These are phyloP conservation scores for Ophiocordyceps camponoti-saundersi DNA, from an alignment of 2,329 filamentous ascomycete species.

Conservation along the genomic window DNA sequence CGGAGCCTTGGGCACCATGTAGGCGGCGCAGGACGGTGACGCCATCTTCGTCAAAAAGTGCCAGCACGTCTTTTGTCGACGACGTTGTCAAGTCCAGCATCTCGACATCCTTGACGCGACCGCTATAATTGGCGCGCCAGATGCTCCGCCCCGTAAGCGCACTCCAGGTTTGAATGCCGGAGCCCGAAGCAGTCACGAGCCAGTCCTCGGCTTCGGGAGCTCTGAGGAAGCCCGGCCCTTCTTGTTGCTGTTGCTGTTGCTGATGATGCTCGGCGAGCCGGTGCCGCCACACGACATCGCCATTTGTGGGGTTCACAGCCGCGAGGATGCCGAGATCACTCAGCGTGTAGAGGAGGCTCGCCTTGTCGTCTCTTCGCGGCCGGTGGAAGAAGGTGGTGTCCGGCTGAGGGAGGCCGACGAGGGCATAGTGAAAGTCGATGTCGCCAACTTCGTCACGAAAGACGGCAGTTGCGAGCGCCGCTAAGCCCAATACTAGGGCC, in stretches of 20 bases:
- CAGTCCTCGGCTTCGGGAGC: constrained; percentile 67
- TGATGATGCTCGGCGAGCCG: constrained; percentile 31
- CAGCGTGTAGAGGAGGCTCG: constrained; percentile 79
- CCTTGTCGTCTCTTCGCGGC: constrained; percentile 64
- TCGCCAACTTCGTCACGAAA: constrained; percentile 83
- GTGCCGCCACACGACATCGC: constrained; percentile 76
- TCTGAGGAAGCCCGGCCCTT: constrained; percentile 38
- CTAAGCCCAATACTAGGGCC: constrained; percentile 20
- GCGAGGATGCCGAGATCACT: constrained; percentile 72
- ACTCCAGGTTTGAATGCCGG: constrained; percentile 64
- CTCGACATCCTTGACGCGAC: constrained; percentile 52
- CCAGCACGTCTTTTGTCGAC: constrained; percentile 52
- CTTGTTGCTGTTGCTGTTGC: constrained; percentile 12
- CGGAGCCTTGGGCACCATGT: constrained; percentile 52
- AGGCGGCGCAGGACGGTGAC: constrained; percentile 50
- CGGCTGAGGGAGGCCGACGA: constrained; percentile 67
- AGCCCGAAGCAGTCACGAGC: constrained; percentile 56
- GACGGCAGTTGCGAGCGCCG: constrained; percentile 40
- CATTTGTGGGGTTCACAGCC: constrained; percentile 77
- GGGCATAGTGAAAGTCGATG: constrained; percentile 82
- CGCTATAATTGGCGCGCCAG: constrained; percentile 52
- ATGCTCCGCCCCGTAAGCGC: constrained; percentile 61
- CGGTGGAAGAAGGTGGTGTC: constrained; percentile 91
- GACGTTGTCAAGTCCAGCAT: constrained; percentile 54
- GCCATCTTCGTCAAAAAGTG: constrained; percentile 43